These are phyloP conservation scores for Celoporthe dispersa DNA, from an alignment of 2,329 filamentous ascomycete species.

Conservation along the genomic window DNA sequence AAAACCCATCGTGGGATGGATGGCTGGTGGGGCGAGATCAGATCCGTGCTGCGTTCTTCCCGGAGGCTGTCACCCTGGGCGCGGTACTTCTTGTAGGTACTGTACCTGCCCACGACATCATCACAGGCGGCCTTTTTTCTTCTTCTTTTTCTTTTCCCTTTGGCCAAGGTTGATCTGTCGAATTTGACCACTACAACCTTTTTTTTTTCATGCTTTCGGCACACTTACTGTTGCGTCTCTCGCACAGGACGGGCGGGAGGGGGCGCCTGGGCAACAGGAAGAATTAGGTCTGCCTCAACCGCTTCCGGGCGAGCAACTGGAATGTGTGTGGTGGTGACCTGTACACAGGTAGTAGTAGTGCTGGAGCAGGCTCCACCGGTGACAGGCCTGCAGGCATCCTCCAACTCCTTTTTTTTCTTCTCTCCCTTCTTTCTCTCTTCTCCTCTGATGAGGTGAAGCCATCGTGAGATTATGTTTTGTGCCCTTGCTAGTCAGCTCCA, in stretches of 20 bases:
- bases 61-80: slow-evolving; percentile 24
- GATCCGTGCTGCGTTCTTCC: background rate
- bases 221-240: background rate
- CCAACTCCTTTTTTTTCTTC: background rate
- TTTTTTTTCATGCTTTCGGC: background rate
- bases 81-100: background rate
- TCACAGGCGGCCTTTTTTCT: background rate
- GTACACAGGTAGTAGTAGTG: too few species aligned
- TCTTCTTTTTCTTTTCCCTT: too few species aligned
- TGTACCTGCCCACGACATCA: background rate
- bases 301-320: slow-evolving; percentile 1
- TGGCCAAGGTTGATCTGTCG: background rate
- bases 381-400: background rate
- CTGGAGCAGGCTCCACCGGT: background rate
- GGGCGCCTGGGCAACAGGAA: background rate
- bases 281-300: background rate
- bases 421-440: too few species aligned
- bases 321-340: background rate
- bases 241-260: background rate
- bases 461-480: background rate
- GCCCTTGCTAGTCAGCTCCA: background rate
- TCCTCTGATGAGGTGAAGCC: background rate
- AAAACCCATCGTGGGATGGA: background rate
- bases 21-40: background rate
- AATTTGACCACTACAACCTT: background rate